A percentile compares a stretch with the other conserved stretches of the same genome.
phyloP scores from a whole-genome alignment of 2,329 filamentous ascomycete species.

The Chaetomiaceae sp. region DNA sequence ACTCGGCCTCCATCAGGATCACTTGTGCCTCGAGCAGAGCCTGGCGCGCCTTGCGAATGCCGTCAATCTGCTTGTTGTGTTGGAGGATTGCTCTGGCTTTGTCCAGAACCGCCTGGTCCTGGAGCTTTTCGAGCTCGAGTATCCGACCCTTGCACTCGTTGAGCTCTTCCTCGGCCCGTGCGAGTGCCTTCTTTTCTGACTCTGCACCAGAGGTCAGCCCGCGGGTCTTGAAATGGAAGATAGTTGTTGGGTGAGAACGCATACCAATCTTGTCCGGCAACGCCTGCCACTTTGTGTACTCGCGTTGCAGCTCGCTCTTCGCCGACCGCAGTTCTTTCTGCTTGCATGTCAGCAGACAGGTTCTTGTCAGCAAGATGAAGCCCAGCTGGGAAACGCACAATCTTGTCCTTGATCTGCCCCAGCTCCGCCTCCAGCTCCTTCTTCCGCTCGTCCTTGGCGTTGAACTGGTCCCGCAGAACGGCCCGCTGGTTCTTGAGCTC shows the following conservation, averaged over 20 bases:
- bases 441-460: constrained; percentile 34
- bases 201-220: constrained; percentile 22
- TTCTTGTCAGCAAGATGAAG: neutral
- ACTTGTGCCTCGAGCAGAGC: constrained; percentile 66
- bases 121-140: constrained; percentile 35
- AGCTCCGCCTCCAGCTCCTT: constrained; percentile 42
- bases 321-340: constrained; percentile 52
- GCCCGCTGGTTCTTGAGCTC: constrained; percentile 38
- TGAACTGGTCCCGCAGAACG: constrained; percentile 33
- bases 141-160: constrained; percentile 26
- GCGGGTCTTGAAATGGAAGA: neutral
- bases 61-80: constrained; percentile 56
- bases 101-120: constrained; percentile 50
- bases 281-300: constrained; percentile 58
- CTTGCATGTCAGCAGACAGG: constrained; percentile 15
- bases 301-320: constrained; percentile 64
- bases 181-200: constrained; percentile 34
- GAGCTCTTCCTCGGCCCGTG: constrained; percentile 31
- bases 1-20: constrained; percentile 72
- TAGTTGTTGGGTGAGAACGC: constrained; percentile 26
- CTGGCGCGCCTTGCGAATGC: constrained; percentile 58
- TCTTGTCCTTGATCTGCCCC: constrained; percentile 39
- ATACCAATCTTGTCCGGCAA: constrained; percentile 69
- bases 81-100: constrained; percentile 51
- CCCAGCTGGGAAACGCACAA: constrained; percentile 34